A percentile compares a stretch with the other conserved stretches of the same genome.
Conservation (phyloP, 129 eudicot species). For the Silybum marianum region DNA sequence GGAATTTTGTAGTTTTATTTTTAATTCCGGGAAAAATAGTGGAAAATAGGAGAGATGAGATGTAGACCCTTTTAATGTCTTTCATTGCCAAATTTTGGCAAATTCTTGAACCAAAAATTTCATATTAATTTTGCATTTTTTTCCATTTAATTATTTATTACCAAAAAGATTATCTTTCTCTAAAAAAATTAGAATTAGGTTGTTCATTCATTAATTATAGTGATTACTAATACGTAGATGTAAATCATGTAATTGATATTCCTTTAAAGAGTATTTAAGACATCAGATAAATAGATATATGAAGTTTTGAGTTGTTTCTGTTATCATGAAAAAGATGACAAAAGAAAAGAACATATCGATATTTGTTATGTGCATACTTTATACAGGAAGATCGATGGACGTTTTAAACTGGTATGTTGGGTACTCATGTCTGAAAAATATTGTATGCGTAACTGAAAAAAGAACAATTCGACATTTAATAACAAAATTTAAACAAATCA, state of each 20-base stretch:
- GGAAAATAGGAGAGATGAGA: constrained; percentile 21
- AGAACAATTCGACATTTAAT: too few relatives aligned
- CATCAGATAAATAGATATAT: neutral
- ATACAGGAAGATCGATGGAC: too few relatives aligned
- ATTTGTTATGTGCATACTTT: too few relatives aligned
- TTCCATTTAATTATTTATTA: neutral
- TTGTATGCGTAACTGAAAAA: too few relatives aligned
- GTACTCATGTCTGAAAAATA: too few relatives aligned
- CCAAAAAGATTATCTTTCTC: neutral
- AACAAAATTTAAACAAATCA: too few relatives aligned
- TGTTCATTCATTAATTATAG: neutral
- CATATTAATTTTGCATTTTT: constrained; percentile 4
- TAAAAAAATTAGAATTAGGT: neutral
- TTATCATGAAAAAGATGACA: too few relatives aligned
- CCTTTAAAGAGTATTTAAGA: too few relatives aligned
- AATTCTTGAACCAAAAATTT: constrained; percentile 1
- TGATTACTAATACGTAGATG: neutral
- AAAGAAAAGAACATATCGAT: too few relatives aligned
- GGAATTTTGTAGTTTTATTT: constrained; percentile 35
- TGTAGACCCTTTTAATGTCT: constrained; percentile 28
- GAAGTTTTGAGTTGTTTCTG: too few relatives aligned
- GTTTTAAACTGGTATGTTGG: too few relatives aligned
- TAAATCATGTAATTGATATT: too few relatives aligned
- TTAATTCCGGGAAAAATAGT: constrained; percentile 1
- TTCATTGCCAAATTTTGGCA: constrained; percentile 26